Evolutionary conservation across 176 grass and related monocot genomes (phyloP).

Genomic region (Triticum turgidum): DNA sequence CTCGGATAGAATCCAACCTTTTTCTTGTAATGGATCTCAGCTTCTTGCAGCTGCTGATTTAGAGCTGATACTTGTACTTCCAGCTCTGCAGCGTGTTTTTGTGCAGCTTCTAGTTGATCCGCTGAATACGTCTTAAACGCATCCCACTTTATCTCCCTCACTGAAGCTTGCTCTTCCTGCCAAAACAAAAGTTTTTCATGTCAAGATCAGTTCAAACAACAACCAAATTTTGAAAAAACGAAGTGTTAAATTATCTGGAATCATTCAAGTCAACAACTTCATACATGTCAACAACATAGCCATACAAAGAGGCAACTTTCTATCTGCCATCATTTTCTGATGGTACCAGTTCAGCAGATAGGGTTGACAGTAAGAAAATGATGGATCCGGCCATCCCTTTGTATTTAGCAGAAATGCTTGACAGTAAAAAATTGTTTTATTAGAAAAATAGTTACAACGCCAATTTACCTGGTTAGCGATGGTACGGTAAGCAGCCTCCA

Average conservation of each 20-base stretch:
- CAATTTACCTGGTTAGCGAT: constrained; percentile 79
- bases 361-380: background rate
- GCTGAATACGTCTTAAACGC: constrained; percentile 59
- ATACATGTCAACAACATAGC: background rate
- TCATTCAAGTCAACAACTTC: background rate
- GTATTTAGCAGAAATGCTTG: constrained; percentile 16
- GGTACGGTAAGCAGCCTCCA: constrained; percentile 68
- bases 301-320: background rate
- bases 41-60: constrained; percentile 52
- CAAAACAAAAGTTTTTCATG: constrained; percentile 26
- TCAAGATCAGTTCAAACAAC: constrained; percentile 8
- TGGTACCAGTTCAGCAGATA: background rate
- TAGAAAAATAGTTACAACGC: background rate
- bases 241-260: constrained; percentile 22
- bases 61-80: constrained; percentile 58
- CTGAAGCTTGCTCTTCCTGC: constrained; percentile 71
- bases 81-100: constrained; percentile 41
- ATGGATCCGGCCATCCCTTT: background rate
- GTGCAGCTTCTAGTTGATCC: constrained; percentile 45
- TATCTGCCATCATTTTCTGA: background rate
- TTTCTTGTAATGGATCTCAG: constrained; percentile 45
- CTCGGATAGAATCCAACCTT: constrained; percentile 41
- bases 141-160: constrained; percentile 80
- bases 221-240: background rate
- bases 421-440: background rate